Evolutionary conservation across 2,329 filamentous ascomycete species (phyloP), one percentile per base, ranked within the genome.

Genomic region (Metarhizium robertsii): DNA sequence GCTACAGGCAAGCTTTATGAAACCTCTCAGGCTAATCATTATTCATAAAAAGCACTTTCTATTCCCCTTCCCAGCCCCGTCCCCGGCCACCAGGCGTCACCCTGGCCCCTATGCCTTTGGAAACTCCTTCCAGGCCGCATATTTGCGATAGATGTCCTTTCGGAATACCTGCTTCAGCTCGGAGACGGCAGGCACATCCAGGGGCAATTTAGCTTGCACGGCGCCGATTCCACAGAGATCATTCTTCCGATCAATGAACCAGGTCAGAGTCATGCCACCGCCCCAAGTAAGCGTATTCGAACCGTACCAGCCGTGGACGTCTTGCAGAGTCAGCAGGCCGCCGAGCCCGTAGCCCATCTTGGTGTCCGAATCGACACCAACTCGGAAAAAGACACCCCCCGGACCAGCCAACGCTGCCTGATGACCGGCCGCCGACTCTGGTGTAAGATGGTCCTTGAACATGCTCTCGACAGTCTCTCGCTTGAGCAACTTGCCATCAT

Each of bases 241-340:
- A 58, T 75, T 76, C 65, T 73, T 72, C 1, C 74, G 73, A 60
- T 78, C 76, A 53, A 78, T 67, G 20, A 79, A 79, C 77, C 76
- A 79, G 2, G 68, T 52, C 25, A 77, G 60, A 0, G 74, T 76
- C 59, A 73, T 42, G 0, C 75, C 74, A 2, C 76, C 77, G 7
- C 73, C 75, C 75, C 75, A 78, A 3, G 67, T 71, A 54, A 78
- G 61, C 0, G 75, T 77, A 1, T 64, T 57, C 40, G 70, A 66
- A 3, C 74, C 73, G 48, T 75, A 75, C 68, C 74, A 75, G 3
- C 72, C 71, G 2, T 74, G 67, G 2, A 69, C 59, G 56, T 74
- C 71, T 52, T 77, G 61, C 34, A 73, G 56, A 1, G 69, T 71
- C 7, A 78, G 51, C 11, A 73, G 55, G 0, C 74, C 76, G 4